phyloP scores from a whole-genome alignment of 148 eudicot genomes.

The Simmondsia chinensis region DNA sequence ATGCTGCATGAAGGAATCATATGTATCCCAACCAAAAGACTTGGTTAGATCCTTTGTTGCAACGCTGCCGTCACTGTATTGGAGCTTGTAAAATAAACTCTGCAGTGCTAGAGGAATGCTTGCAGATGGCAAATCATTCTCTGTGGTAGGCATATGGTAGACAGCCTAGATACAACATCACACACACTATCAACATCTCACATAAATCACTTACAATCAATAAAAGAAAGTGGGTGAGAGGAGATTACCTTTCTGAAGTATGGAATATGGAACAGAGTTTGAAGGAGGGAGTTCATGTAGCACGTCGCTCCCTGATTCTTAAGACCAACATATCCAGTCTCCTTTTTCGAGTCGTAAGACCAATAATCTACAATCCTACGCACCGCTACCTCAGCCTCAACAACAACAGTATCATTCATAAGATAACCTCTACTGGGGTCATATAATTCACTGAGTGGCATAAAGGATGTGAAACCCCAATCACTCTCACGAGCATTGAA shows the following conservation, averaged over 20 bases:
- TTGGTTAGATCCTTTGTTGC: slow-evolving; percentile 93
- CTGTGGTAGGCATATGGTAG: slow-evolving; percentile 98
- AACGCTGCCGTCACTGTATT: slow-evolving; percentile 81
- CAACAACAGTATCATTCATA: slow-evolving; percentile 62
- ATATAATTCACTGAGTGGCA: slow-evolving; percentile 85
- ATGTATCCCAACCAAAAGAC: slow-evolving; percentile 95
- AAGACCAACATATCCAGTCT: slow-evolving; percentile 92
- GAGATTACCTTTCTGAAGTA: slow-evolving; percentile 80
- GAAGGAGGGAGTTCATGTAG: slow-evolving; percentile 96
- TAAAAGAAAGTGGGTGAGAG: neutral
- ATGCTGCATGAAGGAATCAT: slow-evolving; percentile 97
- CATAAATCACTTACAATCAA: neutral
- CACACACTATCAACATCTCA: slow-evolving; percentile 6
- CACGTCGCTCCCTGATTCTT: slow-evolving; percentile 99
- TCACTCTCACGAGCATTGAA: slow-evolving; percentile 90
- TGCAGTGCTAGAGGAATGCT: slow-evolving; percentile 95
- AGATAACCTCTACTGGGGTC: slow-evolving; percentile 78
- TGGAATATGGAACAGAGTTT: slow-evolving; percentile 85
- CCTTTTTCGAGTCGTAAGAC: slow-evolving; percentile 91
- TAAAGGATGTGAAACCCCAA: slow-evolving; percentile 98
- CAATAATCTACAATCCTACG: slow-evolving; percentile 81
- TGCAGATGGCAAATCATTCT: slow-evolving; percentile 80
- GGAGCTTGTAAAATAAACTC: slow-evolving; percentile 90
- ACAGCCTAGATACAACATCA: slow-evolving; percentile 52
- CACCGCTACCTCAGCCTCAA: slow-evolving; percentile 91